Evolutionary conservation across 257 asterid species (phyloP), one percentile per base, ranked within the genome.

Genomic region (Capsicum pubescens): DNA sequence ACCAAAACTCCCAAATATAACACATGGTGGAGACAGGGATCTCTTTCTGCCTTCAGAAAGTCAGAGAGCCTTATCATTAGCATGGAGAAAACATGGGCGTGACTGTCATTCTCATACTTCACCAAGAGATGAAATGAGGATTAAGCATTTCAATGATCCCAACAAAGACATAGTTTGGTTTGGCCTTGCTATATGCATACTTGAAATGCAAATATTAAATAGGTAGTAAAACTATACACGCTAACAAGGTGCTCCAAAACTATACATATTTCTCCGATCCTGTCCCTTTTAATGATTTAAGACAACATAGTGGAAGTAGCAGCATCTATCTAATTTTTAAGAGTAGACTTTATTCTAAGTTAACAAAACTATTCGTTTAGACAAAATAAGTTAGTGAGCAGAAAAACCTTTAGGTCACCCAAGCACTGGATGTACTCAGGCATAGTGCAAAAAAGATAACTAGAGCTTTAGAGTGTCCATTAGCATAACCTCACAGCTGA

Each of bases 1-100:
- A 74, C 80, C 80, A 74, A 74, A n/a, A 50, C 19, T 1, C 63
- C 64, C 48, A 50, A 21, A 52, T 74, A 21, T 76, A 61, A 76
- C 9, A 61, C 63, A 52, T 21, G 63, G 39, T 26, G 46, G 17
- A 21, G 46, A 52, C 46, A 52, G 21, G 63, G 80, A 52, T 76
- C 26, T 21, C 60, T 76, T 50, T 76, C 61, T 52, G 81, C 63
- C 61, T 19, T 48, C 58, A 50, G 60, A 11, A 48, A 21, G 16
- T 74, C 80, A 21, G 46, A 50, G 61, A 56, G 46, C 61, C 81
- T 52, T 52, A 74, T 50, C 14, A 52, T 63, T 50, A 76, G 46
- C 48, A 21, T 52, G 46, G 42, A 54, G 81, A 52, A 74, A 76
- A 52, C 63, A 52, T 52, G 63, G 63, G 14, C 48, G 60, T 21